Base-by-base conservation (phyloP, 148 eudicot genomes). In the Silene latifolia region DNA sequence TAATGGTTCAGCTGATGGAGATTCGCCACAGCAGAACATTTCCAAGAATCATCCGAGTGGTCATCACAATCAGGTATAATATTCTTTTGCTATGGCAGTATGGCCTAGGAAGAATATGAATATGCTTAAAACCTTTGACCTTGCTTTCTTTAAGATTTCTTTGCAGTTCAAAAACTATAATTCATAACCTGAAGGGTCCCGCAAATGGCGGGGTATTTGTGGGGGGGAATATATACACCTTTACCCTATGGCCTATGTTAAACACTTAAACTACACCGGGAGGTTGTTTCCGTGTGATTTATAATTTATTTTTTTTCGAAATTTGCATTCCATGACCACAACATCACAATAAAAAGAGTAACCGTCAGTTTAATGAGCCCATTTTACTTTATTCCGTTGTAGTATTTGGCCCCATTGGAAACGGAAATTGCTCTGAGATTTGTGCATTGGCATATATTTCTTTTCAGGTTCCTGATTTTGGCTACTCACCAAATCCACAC, bases 381-480 rank as follows among this genome's bases (percentile, higher is more conserved):
- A 15, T n/a, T 51, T 51, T 51, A 12, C 14, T 51, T 51, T 51
- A 51, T 51, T 51, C 17, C 18, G 5, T 12, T 51, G 3, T 51
- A 51, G 18, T 51, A 3, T 51, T 51, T n/a, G n/a, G n/a, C n/a
- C 56, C 17, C 56, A 4, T 4, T 51, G 2, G 17, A 14, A 51
- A 15, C 5, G 56, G 17, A 1, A 51, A 51, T 51, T 51, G 56
- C 56, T 51, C 56, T 51, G 53, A 81, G 29, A 72, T 69, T 76
- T 61, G 21, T 39, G n/a, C 58, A 18, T 71, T 72, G 21, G 42
- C 29, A 25, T 47, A 20, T 58, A 17, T 7, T 59, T 71, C 51
- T 77, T 72, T 72, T 20, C 92, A 95, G 99, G 92, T 85, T 80
- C 93, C 92, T 72, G 99, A 95, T 82, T 95, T 92, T 20, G 89